These are phyloP conservation scores for Boechera stricta DNA, from an alignment of 345 rosid species.

Conservation along the genomic window DNA sequence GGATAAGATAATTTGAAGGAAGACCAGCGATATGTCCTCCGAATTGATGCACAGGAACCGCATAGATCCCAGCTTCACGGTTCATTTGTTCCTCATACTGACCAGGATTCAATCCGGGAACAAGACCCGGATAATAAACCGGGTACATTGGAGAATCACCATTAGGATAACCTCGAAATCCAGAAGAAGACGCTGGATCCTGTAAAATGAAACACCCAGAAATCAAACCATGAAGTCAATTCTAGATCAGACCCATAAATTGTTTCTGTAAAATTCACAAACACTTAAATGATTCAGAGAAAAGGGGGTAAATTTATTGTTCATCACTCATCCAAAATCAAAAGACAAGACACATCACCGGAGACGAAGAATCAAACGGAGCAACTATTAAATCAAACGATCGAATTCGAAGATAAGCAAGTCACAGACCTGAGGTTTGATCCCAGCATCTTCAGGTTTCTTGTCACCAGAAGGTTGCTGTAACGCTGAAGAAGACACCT, in stretches of 20 bases:
- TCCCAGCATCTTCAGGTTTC: conserved; percentile 39
- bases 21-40: conserved; percentile 67
- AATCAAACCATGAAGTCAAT: conserved; percentile 21
- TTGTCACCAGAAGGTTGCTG: conserved; percentile 42
- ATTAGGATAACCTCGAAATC: conserved; percentile 48
- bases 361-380: not conserved
- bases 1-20: conserved; percentile 77
- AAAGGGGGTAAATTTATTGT: not conserved
- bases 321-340: not conserved
- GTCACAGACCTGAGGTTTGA: conserved; percentile 54
- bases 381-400: not conserved
- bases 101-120: conserved; percentile 50
- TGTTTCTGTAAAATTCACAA: not conserved
- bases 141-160: conserved; percentile 70
- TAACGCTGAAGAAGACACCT: conserved; percentile 43
- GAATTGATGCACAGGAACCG: conserved; percentile 72
- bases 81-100: conserved; percentile 68
- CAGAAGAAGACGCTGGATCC: conserved; percentile 55
- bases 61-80: conserved; percentile 86
- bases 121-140: conserved; percentile 60
- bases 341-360: not conserved
- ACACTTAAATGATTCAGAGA: not conserved
- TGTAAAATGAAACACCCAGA: conserved; percentile 33
- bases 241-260: not conserved
- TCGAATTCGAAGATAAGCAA: conserved; percentile 11